Conservation (phyloP, 2,329 filamentous ascomycete species). For the Aspergillus costaricaensis region DNA sequence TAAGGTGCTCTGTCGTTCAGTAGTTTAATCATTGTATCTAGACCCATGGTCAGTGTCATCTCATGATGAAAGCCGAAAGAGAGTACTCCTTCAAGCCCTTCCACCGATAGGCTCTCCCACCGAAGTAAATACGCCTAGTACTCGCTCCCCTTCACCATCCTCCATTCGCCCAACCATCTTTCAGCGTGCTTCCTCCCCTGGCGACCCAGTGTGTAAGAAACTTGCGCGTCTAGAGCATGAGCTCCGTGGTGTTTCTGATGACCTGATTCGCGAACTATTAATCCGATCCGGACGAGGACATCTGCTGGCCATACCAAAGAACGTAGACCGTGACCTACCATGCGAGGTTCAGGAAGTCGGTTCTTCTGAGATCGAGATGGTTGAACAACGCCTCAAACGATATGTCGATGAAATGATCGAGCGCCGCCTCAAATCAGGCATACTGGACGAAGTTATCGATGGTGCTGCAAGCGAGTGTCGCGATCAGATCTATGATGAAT, state of each 20-base stretch:
- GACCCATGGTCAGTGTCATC: constrained; percentile 15
- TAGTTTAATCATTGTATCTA: constrained; percentile 19
- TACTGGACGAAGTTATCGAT: constrained; percentile 20
- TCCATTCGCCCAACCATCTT: constrained; percentile 22
- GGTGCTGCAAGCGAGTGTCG: constrained; percentile 17
- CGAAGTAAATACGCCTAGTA: constrained; percentile 24
- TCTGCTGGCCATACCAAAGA: constrained; percentile 19
- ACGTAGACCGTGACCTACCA: constrained; percentile 15
- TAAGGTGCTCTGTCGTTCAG: constrained; percentile 13
- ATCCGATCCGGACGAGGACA: constrained; percentile 19
- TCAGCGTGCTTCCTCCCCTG: constrained; percentile 15
- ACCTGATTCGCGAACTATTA: constrained; percentile 18
- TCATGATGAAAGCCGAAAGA: constrained; percentile 17
- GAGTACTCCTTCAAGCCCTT: constrained; percentile 18
- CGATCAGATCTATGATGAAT: constrained; percentile 22
- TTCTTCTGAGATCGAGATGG: constrained; percentile 10
- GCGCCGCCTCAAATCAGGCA: constrained; percentile 14
- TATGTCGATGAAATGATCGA: constrained; percentile 16
- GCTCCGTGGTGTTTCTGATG: constrained; percentile 21
- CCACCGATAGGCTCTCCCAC: constrained; percentile 18
- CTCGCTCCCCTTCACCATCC: constrained; percentile 15
- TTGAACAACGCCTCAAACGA: constrained; percentile 18
- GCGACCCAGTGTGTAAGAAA: constrained; percentile 10
- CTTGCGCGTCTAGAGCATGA: constrained; percentile 18
- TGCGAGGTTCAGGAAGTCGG: constrained; percentile 10